Evolutionary conservation across 2,329 filamentous ascomycete genomes (phyloP), one percentile per base, ranked within the genome.

Genomic region (Camillea tinctor): DNA sequence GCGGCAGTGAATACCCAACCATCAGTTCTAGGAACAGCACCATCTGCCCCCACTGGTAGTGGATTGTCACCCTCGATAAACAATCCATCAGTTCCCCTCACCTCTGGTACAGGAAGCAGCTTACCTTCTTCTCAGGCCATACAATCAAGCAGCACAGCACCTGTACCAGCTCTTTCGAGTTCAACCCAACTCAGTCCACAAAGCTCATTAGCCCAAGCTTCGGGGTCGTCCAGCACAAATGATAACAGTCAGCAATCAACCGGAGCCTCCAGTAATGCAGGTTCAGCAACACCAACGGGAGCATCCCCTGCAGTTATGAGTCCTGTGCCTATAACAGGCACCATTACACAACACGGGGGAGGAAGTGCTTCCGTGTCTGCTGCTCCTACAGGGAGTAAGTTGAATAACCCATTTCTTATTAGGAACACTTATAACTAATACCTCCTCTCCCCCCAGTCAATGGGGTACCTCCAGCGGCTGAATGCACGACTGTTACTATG

Each of bases 301-400:
- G 5, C 36, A 21, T 50, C 44, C 53, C 22, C 53, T 9, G 19
- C 52, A 7, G 26, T 21, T 2, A 40, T 49, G 17, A 36, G 20
- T 40, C 49, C 49, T 55, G 26, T 49, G 11, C 51, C 48, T 22
- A 23, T 57, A 21, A 48, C 50, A 11, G 54, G 52, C 17, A 23
- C n/a, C 23, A 58, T 61, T 23, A 44, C 40, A 17, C 62, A 57
- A 4, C 52, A 61, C 23, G 56, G 54, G 17, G 52, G 48, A 44
- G 60, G 54, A 50, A 22, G 49, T 6, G 30, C 49, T 50, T 54
- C 57, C 24, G 30, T 49, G 50, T 59, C 59, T 20, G 61, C 57
- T 24, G 19, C n/a, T n/a, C n/a, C 44, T 53, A 62, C 58, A 21
- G 56, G 63, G 13, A 50, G 69, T 70, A 60, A 59, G 68, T 62